These are phyloP conservation scores for Sphagnum tenellum DNA, from an alignment of 225 moss, liverwort and hornwort species.

Conservation along the genomic window DNA sequence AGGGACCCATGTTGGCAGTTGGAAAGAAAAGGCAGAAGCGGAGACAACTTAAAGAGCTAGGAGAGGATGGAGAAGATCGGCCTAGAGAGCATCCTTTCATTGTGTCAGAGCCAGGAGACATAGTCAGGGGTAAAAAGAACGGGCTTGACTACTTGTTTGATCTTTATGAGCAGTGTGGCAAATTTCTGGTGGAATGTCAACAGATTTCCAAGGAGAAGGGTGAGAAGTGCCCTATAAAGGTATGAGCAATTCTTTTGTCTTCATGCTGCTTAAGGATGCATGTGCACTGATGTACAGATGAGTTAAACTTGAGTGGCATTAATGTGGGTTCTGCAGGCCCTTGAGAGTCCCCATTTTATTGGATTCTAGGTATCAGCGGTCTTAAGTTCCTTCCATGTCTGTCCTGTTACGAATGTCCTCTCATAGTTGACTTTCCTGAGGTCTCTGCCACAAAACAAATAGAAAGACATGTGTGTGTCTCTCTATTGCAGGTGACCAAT, in stretches of 20 bases:
- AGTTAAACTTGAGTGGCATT: too few species aligned
- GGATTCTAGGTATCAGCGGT: too few species aligned
- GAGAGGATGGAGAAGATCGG: slow-evolving; percentile 61
- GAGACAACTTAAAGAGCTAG: slow-evolving; percentile 46
- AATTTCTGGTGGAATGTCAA: slow-evolving; percentile 55
- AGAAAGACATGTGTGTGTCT: too few species aligned
- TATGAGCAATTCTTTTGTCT: slow-evolving; percentile 1
- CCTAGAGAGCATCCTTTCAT: slow-evolving; percentile 64
- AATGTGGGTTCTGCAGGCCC: too few species aligned
- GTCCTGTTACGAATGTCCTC: background rate
- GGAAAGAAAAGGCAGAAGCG: slow-evolving; percentile 58
- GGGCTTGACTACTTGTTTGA: slow-evolving; percentile 62
- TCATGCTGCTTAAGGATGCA: too few species aligned
- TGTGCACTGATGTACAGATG: too few species aligned
- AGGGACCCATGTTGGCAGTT: slow-evolving; percentile 3
- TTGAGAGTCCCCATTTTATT: too few species aligned
- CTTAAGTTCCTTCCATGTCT: too few species aligned
- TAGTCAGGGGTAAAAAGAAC: slow-evolving; percentile 61
- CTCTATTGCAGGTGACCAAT: slow-evolving; percentile 43
- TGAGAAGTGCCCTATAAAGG: slow-evolving; percentile 69
- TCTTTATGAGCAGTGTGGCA: slow-evolving; percentile 57
- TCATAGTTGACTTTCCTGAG: background rate
- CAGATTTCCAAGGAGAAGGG: slow-evolving; percentile 57
- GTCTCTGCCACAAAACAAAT: too few species aligned
- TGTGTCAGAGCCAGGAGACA: slow-evolving; percentile 63